Base-by-base conservation (phyloP, 192 early-diverging fungal genomes). In the Piromyces finnis region DNA sequence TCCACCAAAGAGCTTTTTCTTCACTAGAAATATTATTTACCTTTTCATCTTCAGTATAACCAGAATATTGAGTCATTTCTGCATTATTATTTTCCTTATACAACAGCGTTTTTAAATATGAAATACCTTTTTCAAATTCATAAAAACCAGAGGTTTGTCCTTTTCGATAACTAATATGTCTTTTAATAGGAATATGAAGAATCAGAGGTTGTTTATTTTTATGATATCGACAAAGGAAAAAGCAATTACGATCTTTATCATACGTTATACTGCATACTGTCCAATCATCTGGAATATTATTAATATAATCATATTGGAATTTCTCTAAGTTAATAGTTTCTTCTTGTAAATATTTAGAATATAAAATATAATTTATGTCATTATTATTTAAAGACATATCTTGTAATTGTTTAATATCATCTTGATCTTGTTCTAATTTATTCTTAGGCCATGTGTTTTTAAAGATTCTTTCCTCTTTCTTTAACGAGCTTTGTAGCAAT, bases 1-100 rank as follows among this genome's bases (percentile, higher is more conserved):
- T 88, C 95, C 95, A 97, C 97, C 97, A 99, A 29, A 85, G 80
- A 14, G 86, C 83, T 79, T 94, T 94, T 51, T 95, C 92, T 12
- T 88, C 84, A 17, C 30, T 81, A 77, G 80, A 85, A 88, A 30
- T 78, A 37, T 79, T 79, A 35, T 35, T 37, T 79, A 59, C 0
- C 18, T 35, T 59, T 59, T 59, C 32, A 79, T 79, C 51, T 11
- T 79, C 32, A 27, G 78, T 37, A 59, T 79, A 37, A 79, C n/a
- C 22, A 26, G 78, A 37, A 37, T 59, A 35, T 17, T 79, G 80
- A 2, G 85, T 86, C 29, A 81, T 80, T 26, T 82, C 82, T 27
- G 79, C n/a, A 16, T 79, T 82, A 36, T 81, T 79, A 81, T 41
- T 94, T 91, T 77, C 92, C 96, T 29, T 82, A 84, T 14, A 82